Evolutionary conservation across 2,329 filamentous ascomycete genomes (phyloP).

Genomic region (Apiospora arundinis): DNA sequence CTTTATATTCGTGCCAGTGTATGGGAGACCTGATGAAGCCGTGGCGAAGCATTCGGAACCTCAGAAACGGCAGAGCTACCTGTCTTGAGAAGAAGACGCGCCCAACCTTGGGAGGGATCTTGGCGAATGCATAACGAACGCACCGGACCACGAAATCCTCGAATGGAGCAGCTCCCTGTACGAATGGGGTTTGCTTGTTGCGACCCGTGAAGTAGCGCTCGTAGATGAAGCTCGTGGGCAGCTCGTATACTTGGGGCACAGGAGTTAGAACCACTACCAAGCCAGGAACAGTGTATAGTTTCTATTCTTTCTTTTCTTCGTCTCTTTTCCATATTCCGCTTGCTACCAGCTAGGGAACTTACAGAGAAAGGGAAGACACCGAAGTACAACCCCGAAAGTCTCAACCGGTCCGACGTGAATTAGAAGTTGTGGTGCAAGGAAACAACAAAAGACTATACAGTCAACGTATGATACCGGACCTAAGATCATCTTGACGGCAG

Average conservation of each 20-base stretch:
- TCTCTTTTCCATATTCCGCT: too few relatives aligned
- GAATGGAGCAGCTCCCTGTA: slow-evolving; percentile 73
- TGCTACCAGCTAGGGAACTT: neutral
- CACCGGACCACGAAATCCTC: slow-evolving; percentile 80
- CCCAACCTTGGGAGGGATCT: slow-evolving; percentile 71
- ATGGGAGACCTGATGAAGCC: slow-evolving; percentile 68
- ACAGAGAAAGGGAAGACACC: slow-evolving; percentile 70
- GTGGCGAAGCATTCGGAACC: slow-evolving; percentile 77
- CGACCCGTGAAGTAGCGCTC: slow-evolving; percentile 59
- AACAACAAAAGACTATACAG: slow-evolving; percentile 74
- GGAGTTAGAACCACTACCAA: neutral
- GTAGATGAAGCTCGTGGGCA: slow-evolving; percentile 64
- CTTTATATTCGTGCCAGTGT: slow-evolving; percentile 63
- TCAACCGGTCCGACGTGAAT: slow-evolving; percentile 68
- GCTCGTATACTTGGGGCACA: slow-evolving; percentile 53
- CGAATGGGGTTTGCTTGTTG: slow-evolving; percentile 63
- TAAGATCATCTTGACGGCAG: slow-evolving; percentile 67
- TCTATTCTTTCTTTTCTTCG: neutral
- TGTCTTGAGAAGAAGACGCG: slow-evolving; percentile 79
- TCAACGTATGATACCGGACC: slow-evolving; percentile 77
- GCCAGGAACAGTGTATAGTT: neutral
- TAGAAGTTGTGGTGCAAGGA: slow-evolving; percentile 75
- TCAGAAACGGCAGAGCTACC: slow-evolving; percentile 75
- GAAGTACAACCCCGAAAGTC: slow-evolving; percentile 63
- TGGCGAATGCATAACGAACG: slow-evolving; percentile 78